Evolutionary conservation across 495 filamentous ascomycete genomes (phyloP).

Genomic region (Trichodelitschia bisporula): DNA sequence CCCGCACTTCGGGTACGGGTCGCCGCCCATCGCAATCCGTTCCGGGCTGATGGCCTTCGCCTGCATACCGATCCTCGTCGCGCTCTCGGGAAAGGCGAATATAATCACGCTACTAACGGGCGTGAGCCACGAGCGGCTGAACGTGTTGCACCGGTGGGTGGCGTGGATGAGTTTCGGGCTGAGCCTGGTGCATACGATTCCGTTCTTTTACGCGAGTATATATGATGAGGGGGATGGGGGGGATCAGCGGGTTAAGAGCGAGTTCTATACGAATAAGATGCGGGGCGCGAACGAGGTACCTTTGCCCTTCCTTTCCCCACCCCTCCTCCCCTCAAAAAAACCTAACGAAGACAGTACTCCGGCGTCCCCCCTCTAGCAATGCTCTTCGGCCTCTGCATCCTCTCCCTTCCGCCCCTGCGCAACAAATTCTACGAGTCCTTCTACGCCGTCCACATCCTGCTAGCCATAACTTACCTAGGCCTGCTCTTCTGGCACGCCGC

Average conservation of each 20-base stretch:
- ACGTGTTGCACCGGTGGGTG: conserved; percentile 70
- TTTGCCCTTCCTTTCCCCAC: conserved; percentile 37
- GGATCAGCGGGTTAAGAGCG: conserved; percentile 20
- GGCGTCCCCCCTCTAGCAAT: conserved; percentile 16
- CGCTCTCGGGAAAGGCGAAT: conserved; percentile 15
- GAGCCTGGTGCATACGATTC: conserved; percentile 49
- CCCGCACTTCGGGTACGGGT: conserved; percentile 13
- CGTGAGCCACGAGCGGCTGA: conserved; percentile 47
- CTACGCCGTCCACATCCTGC: conserved; percentile 5
- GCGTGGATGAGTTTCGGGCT: conserved; percentile 48
- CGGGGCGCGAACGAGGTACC: conserved; percentile 29
- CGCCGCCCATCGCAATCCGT: conserved; percentile 26
- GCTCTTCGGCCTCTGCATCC: conserved; percentile 12
- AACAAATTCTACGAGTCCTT: conserved; percentile 10
- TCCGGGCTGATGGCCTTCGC: conserved; percentile 27
- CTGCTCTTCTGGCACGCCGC: conserved; percentile 11
- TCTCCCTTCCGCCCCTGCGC: conserved; percentile 16
- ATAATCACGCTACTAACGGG: conserved; percentile 33
- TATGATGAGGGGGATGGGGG: conserved; percentile 11
- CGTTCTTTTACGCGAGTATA: too few species aligned
- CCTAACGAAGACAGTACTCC: conserved; percentile 15
- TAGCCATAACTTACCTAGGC: conserved; percentile 8
- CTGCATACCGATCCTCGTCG: conserved; percentile 26
- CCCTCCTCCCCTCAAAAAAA: conserved; percentile 24
- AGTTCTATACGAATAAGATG: conserved; percentile 37